A percentile compares a stretch with the other conserved stretches of the same genome.
phyloP scores from a whole-genome alignment of 345 rosid genomes.

The sweet orange (Citrus sinensis) region DVS_A1.0 CM039163.1:27082001-27082500 shows the following conservation, averaged over 20 bases:
- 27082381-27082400: too few species aligned
- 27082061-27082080: constrained; percentile 56
- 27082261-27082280: not conserved
- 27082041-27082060: constrained; percentile 59
- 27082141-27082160: not conserved
- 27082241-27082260: not conserved
- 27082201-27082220: not conserved
- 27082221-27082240: not conserved
- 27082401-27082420: too few species aligned
- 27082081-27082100: constrained; percentile 79
- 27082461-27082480: too few species aligned
- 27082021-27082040: constrained; percentile 72
- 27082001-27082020: constrained; percentile 63
- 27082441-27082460: too few species aligned
- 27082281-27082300: too few species aligned
- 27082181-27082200: not conserved
- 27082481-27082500: too few species aligned
- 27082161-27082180: not conserved
- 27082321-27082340: not conserved
- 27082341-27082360: too few species aligned
- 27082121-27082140: not conserved
- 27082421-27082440: too few species aligned
- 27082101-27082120: not conserved
- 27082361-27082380: too few species aligned
- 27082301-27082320: not conserved